These are phyloP conservation scores for Pythium sukuiense DNA, from an alignment of 352 stramenopile genomes.

Conservation along the genomic window DNA sequence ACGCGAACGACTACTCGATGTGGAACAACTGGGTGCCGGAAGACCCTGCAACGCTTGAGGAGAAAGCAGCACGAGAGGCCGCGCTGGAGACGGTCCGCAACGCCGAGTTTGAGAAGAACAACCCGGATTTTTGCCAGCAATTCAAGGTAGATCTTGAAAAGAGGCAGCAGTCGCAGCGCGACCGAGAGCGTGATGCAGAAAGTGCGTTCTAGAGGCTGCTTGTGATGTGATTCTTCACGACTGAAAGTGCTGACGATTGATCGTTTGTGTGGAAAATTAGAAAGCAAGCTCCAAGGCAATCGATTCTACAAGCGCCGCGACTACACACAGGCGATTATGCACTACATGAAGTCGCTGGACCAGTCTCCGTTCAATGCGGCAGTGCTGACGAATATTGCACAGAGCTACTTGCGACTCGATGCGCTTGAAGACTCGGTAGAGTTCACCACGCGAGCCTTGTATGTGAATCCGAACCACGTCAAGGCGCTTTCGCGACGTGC, in stretches of 20 bases:
- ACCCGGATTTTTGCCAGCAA: constrained; percentile 76
- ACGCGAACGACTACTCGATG: constrained; percentile 84
- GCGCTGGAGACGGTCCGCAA: constrained; percentile 67
- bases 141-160: constrained; percentile 75
- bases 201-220: constrained; percentile 32
- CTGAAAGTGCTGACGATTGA: background rate
- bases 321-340: constrained; percentile 51
- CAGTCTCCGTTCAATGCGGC: constrained; percentile 57
- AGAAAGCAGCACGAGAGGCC: constrained; percentile 52
- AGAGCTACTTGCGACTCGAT: constrained; percentile 54
- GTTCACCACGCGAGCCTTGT: constrained; percentile 69
- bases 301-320: constrained; percentile 57
- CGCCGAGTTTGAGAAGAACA: constrained; percentile 71
- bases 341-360: constrained; percentile 71
- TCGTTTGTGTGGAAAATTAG: constrained; percentile 27
- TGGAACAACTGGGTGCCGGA: constrained; percentile 75
- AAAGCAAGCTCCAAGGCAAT: constrained; percentile 61
- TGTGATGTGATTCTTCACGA: background rate
- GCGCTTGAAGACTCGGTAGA: constrained; percentile 60
- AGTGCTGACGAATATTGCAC: constrained; percentile 72
- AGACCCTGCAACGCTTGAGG: constrained; percentile 64
- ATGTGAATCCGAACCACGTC: constrained; percentile 50
- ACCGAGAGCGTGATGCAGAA: constrained; percentile 51
- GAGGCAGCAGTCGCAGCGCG: constrained; percentile 49
- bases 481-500: constrained; percentile 74